Evolutionary conservation across 371 early-diverging fungal species (phyloP), one percentile per base, ranked within the genome.

Genomic region (Choanephora cucurbitarum): DNA sequence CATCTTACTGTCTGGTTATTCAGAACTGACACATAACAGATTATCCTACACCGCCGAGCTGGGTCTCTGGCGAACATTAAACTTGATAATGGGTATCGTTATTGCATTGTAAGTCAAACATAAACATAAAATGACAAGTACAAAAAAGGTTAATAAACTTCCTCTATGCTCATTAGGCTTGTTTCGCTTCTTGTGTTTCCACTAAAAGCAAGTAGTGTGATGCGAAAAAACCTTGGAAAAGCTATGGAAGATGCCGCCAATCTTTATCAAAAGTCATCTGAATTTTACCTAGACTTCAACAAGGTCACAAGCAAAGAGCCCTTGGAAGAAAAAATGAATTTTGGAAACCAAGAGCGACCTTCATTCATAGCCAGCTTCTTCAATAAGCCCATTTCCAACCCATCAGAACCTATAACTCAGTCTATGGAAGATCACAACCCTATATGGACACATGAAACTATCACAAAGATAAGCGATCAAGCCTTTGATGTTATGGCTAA

Each of bases 401-500:
- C 7, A 31, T 31, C 1, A 52, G 42, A 5, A 18, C 44, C 11
- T 42, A 43, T 10, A 43, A 43, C 1, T 18, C 43, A 24, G 39
- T 31, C 11, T 43, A 55, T 51, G 0, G 58, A 58, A 24, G 58
- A 58, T 24, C 23, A 21, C 11, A 28, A 44, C 40, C 31, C 18
- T 17, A 47, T 56, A 40, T 50, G 52, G 49, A 17, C 71, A 57
- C 17, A 88, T 74, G 39, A 97, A 66, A 13, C 92, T 79, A 49
- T 77, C 62, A 54, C 80, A 66, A 44, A 93, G 69, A 43, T 64
- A 33, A 58, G 59, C 39, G 46, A 55, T 11, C 32, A 64, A 11
- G 69, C 72, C 0, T 63, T 72, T 32, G 19, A 22, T 1, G 61
- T 72, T 0, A 33, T 75, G 11, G 49, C 66, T 0, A 47, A 56